Base-by-base conservation (phyloP, 192 early-diverging fungal genomes). In the Umbelopsis isabellina region DNA sequence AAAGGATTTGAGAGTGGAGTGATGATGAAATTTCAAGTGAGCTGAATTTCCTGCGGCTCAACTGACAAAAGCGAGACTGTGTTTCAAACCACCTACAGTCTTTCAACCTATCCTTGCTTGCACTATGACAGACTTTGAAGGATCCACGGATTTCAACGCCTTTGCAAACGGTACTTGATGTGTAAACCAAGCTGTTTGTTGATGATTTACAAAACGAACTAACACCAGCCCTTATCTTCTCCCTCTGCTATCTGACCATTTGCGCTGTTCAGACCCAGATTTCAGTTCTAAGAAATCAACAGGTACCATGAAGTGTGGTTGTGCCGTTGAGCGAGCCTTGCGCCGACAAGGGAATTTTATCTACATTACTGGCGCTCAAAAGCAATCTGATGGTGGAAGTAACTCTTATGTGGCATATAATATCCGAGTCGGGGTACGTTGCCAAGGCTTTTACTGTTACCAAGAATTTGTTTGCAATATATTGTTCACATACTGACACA, bases 361-460 rank as follows among this genome's bases (percentile, higher is more conserved):
- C 35, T 74, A 79, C 49, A 83, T 86, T 68, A 86, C 78, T 25
- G 81, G 78, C 18, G 75, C 82, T 37, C 73, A 81, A 25, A 85
- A 85, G 61, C 78, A 82, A 49, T 79, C 82, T 25, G 82, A 86
- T 47, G 75, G 82, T 64, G 71, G 78, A 44, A 72, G 78, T 21
- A 84, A 79, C 33, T 65, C 79, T 33, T 88, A 79, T 75, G 80
- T 88, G 49, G 76, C 84, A 52, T 88, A 88, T 69, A 80, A 72
- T 41, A 83, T 88, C 72, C 79, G 78, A 66, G 50, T 82, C 51
- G 84, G 76, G 66, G 86, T 88, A 83, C 69, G 69, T 74, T 61
- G 55, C 55, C 55, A 61, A 61, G 55, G 55, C 48, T 23, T 33
- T 30, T 47, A 21, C 48, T 52, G 68, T 22, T 5, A 44, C 22